Evolutionary conservation across 2,329 filamentous ascomycete genomes (phyloP), one percentile per base, ranked within the genome.

Genomic region (Lecanicillium sp.): DNA sequence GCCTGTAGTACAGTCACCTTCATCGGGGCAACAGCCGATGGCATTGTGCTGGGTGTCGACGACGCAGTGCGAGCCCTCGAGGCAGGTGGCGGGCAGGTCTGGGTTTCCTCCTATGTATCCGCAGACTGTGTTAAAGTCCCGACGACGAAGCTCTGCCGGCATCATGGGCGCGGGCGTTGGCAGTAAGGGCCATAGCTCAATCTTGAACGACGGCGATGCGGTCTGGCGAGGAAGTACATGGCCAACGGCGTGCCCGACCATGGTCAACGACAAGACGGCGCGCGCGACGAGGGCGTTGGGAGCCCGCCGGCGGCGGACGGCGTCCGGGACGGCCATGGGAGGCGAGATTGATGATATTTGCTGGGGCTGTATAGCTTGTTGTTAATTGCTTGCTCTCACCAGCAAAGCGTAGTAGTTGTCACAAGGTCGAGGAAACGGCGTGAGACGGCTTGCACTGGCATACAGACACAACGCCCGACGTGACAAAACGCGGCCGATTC

Each of bases 21-120:
- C 53, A 46, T 78, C 62, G 1, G 74, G 73, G 49, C 75, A 79
- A 51, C 73, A 77, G 33, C 73, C 73, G 22, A 77, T 59, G n/a
- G 66, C 66, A 19, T 64, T 62, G 40, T 69, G 61, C 14, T 60
- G 57, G 15, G 60, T 55, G 44, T 77, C 73, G 31, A 73, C 57
- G 17, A 73, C 75, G 50, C 75, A 79, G 53, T 79, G 72, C 28
- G 73, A 77, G 25, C 74, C 75, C 0, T 66, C 63, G 19, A 64
- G 67, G 51, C 75, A 79, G 28, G 74, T 79, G 29, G 74, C 75
- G 3, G 74, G 71, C 20, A 77, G 55, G 17, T 57, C 55, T 1
- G 66, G 54, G 45, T 77, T 54, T 17, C 72, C 74, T 44, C 66
- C 69, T 49, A 79, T 64, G 54, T 68, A 79, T 30, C 75, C 75